These are phyloP conservation scores for Sphagnum magellanicum DNA, from an alignment of 228 moss, liverwort and hornwort species.

Conservation along the genomic window DNA sequence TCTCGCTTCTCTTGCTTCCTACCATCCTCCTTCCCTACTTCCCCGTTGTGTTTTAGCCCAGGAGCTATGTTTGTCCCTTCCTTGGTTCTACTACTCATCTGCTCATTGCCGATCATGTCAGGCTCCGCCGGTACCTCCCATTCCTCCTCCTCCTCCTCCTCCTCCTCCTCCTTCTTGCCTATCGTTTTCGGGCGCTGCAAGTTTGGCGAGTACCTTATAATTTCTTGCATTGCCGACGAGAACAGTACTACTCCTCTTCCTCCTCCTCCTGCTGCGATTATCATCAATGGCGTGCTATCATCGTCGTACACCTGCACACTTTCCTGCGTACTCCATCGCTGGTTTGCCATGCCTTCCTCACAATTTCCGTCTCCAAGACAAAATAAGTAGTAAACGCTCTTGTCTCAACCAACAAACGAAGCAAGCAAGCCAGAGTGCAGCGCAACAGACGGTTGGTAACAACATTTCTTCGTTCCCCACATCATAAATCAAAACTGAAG, in stretches of 20 bases:
- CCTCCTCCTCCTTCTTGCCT: slow-evolving; percentile 8
- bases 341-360: slow-evolving; percentile 27
- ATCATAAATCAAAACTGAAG: too few species aligned
- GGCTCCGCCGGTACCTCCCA: slow-evolving; percentile 8
- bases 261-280: too few species aligned
- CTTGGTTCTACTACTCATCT: slow-evolving; percentile 33
- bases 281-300: slow-evolving; percentile 24
- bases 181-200: slow-evolving; percentile 11
- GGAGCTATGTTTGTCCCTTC: slow-evolving; percentile 29
- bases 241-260: slow-evolving; percentile 6
- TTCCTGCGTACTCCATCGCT: slow-evolving; percentile 23
- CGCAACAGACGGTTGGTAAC: too few species aligned
- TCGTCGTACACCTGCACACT: slow-evolving; percentile 28
- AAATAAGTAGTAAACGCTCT: too few species aligned
- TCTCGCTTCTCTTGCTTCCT: slow-evolving; percentile 5
- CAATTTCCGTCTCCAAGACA: too few species aligned
- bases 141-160: background rate
- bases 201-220: slow-evolving; percentile 31
- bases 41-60: slow-evolving; percentile 17
- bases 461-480: too few species aligned
- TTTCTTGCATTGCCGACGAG: slow-evolving; percentile 39
- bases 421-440: too few species aligned
- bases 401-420: too few species aligned
- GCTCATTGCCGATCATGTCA: slow-evolving; percentile 20
- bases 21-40: slow-evolving; percentile 9